Conservation (phyloP, 768 basidiomycete species). For the Panaeolus papilionaceus region DNA sequence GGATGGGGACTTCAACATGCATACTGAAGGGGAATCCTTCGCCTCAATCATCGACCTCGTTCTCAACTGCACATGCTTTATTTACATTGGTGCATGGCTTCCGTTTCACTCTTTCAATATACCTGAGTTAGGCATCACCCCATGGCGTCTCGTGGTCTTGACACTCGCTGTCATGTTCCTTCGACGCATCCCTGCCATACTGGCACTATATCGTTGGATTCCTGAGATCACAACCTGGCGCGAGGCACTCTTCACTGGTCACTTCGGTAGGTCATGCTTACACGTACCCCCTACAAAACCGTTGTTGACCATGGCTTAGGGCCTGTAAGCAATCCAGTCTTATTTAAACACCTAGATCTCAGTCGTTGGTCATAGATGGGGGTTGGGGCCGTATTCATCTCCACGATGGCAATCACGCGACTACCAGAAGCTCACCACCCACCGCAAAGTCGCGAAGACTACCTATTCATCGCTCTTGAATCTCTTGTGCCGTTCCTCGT, state of each 20-base stretch:
- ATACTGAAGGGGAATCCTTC: constrained; percentile 87
- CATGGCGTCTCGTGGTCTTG: constrained; percentile 75
- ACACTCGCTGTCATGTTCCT: constrained; percentile 72
- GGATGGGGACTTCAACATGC: constrained; percentile 84
- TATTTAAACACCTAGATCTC: not conserved
- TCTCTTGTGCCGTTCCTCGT: constrained; percentile 91
- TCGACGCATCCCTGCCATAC: constrained; percentile 81
- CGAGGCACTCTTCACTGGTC: constrained; percentile 90
- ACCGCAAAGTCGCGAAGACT: constrained; percentile 70
- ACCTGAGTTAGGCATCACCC: constrained; percentile 63
- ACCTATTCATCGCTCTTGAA: constrained; percentile 74
- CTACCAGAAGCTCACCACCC: constrained; percentile 65
- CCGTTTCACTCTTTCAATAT: constrained; percentile 66
- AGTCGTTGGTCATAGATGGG: constrained; percentile 68
- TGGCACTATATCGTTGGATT: constrained; percentile 81
- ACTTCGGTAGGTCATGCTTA: constrained; percentile 68
- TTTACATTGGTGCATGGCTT: constrained; percentile 90
- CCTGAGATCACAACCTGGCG: constrained; percentile 87
- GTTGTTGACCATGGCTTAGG: constrained; percentile 39
- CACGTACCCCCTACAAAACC: constrained; percentile 7
- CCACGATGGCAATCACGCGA: constrained; percentile 69
- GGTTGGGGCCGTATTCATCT: constrained; percentile 90
- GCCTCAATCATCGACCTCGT: constrained; percentile 91
- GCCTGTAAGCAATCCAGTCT: constrained; percentile 47
- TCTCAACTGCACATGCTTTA: constrained; percentile 79